These are phyloP conservation scores for Myochromella boudieri DNA, from an alignment of 768 basidiomycete genomes.

Conservation along the genomic window DNA sequence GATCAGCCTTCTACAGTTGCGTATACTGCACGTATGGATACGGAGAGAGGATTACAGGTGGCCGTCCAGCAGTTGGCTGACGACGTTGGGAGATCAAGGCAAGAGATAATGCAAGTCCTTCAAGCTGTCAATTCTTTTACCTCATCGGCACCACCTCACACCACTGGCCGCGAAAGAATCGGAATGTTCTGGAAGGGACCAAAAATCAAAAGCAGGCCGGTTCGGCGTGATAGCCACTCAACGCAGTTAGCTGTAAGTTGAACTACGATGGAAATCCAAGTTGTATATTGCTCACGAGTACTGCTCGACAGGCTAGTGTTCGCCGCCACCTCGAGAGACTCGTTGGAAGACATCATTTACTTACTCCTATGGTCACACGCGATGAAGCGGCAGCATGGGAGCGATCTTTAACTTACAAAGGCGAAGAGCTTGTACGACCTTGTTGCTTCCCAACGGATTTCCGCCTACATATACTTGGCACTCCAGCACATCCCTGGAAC, in stretches of 20 bases:
- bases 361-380: background rate
- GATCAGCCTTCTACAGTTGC: no score
- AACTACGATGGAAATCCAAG: no score
- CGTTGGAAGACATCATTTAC: background rate
- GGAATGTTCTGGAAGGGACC: background rate
- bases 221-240: background rate
- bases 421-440: background rate
- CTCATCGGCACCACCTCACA: background rate
- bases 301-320: background rate
- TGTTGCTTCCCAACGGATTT: background rate
- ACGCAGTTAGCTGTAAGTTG: background rate
- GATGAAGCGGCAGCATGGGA: background rate
- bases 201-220: background rate
- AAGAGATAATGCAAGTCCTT: no score
- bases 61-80: no score
- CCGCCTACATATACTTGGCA: background rate
- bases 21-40: no score
- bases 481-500: background rate
- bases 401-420: background rate
- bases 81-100: no score
- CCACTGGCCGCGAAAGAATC: background rate
- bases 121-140: no score
- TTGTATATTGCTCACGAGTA: background rate
- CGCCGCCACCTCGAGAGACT: background rate
- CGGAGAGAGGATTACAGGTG: no score